Conservation (phyloP, 2,329 filamentous ascomycete genomes). For the Hypomyces rosellus region DNA sequence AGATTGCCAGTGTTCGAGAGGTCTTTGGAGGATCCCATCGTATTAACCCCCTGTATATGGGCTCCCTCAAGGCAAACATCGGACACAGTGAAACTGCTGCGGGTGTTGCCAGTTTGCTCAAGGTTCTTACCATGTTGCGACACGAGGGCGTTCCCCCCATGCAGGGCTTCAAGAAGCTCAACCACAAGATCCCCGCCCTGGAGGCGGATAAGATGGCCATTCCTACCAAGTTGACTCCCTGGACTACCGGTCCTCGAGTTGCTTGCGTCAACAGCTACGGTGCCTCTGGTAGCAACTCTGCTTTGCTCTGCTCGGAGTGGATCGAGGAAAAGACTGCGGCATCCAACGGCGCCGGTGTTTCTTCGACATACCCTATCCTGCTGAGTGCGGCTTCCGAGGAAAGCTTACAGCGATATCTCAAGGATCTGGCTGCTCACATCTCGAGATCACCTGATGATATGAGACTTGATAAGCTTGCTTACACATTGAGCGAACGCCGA, state of each 20-base stretch:
- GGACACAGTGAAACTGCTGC: slow-evolving; percentile 24
- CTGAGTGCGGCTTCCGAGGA: slow-evolving; percentile 12
- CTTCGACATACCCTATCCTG: slow-evolving; percentile 7
- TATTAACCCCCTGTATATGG: slow-evolving; percentile 15
- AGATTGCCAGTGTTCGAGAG: slow-evolving; percentile 21
- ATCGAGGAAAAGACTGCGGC: neutral
- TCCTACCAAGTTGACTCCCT: slow-evolving; percentile 9
- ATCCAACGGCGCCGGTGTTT: neutral
- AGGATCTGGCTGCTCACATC: slow-evolving; percentile 8
- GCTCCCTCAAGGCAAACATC: slow-evolving; percentile 27
- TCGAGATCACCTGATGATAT: neutral
- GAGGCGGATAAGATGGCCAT: slow-evolving; percentile 14
- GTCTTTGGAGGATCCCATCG: slow-evolving; percentile 11
- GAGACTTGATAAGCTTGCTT: slow-evolving; percentile 11
- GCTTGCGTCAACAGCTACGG: slow-evolving; percentile 32
- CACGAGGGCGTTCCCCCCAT: slow-evolving; percentile 19
- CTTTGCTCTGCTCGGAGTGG: slow-evolving; percentile 16
- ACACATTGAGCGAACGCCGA: slow-evolving; percentile 14
- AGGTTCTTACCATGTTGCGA: slow-evolving; percentile 27
- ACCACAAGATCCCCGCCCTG: slow-evolving; percentile 21
- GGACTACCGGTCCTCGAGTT: slow-evolving; percentile 14
- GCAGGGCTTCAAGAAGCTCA: slow-evolving; percentile 20
- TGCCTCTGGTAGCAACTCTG: slow-evolving; percentile 29
- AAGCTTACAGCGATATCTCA: slow-evolving; percentile 8
- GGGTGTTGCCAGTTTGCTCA: slow-evolving; percentile 25